Conservation (phyloP, 192 early-diverging fungal species). For the Coemansia interrupta region DNA sequence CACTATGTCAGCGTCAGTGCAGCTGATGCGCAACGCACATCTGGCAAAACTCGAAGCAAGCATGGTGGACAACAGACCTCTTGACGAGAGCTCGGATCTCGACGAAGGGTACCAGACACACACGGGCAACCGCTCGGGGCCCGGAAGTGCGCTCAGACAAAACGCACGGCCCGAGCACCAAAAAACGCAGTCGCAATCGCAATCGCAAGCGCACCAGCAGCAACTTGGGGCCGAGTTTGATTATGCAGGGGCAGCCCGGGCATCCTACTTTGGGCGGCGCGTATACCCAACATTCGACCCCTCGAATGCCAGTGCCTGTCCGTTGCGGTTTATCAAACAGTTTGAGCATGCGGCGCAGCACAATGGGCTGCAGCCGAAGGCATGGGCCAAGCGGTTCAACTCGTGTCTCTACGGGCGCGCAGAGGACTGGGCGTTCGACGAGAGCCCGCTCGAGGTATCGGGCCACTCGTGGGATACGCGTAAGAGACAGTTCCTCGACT, state of each 20-base stretch:
- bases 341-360: conserved; percentile 51
- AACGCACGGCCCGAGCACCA: background rate
- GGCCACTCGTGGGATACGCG: conserved; percentile 39
- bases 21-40: conserved; percentile 17
- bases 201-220: background rate
- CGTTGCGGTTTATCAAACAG: conserved; percentile 41
- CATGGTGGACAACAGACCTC: conserved; percentile 3
- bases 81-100: background rate
- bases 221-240: conserved; percentile 23
- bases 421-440: conserved; percentile 53
- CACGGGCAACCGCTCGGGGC: conserved; percentile 9
- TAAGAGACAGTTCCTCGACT: conserved; percentile 49
- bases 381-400: conserved; percentile 46
- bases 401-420: conserved; percentile 42
- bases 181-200: too few relatives aligned
- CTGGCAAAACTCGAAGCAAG: conserved; percentile 17
- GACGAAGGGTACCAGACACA: conserved; percentile 16
- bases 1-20: conserved; percentile 6
- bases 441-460: conserved; percentile 35
- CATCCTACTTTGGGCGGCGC: conserved; percentile 37
- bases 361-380: conserved; percentile 39
- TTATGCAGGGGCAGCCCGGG: conserved; percentile 34
- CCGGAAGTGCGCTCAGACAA: conserved; percentile 8
- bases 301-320: conserved; percentile 22
- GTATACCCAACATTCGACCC: conserved; percentile 47